A percentile compares a stretch with the other conserved stretches of the same genome.
Evolutionary conservation across 495 filamentous ascomycete species (phyloP).

Genomic region (Parathielavia appendiculata): DNA sequence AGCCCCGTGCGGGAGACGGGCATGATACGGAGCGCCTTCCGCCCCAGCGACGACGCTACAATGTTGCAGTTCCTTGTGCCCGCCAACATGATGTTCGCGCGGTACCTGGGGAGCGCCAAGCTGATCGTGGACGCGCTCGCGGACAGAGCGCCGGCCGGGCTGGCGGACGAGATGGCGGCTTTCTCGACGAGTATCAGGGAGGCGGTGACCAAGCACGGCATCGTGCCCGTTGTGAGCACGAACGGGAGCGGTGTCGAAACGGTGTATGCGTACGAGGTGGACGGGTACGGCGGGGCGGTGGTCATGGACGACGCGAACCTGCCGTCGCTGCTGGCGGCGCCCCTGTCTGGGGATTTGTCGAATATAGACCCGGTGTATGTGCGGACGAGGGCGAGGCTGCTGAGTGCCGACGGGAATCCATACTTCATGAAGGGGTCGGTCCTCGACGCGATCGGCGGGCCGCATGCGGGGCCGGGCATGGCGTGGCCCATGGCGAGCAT

Average conservation of each 20-base stretch:
- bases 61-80: slow-evolving; percentile 59
- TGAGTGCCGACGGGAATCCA: slow-evolving; percentile 45
- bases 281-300: slow-evolving; percentile 50
- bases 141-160: slow-evolving; percentile 17
- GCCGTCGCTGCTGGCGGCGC: slow-evolving; percentile 50
- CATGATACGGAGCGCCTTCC: slow-evolving; percentile 57
- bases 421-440: slow-evolving; percentile 54
- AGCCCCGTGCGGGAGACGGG: slow-evolving; percentile 56
- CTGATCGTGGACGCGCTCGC: slow-evolving; percentile 47
- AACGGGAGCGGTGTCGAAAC: slow-evolving; percentile 17
- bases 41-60: slow-evolving; percentile 57
- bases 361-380: slow-evolving; percentile 44
- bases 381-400: slow-evolving; percentile 46
- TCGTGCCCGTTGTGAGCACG: slow-evolving; percentile 33
- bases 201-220: slow-evolving; percentile 49
- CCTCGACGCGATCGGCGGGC: slow-evolving; percentile 51
- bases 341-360: slow-evolving; percentile 48
- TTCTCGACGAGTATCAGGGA: slow-evolving; percentile 43
- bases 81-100: slow-evolving; percentile 64
- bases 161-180: slow-evolving; percentile 46
- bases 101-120: slow-evolving; percentile 45
- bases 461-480: slow-evolving; percentile 52
- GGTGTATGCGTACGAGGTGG: slow-evolving; percentile 58
- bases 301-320: slow-evolving; percentile 63
- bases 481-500: slow-evolving; percentile 59